Conservation (phyloP, 805 yeast species). For the Wickerhamomyces queroliae region DNA sequence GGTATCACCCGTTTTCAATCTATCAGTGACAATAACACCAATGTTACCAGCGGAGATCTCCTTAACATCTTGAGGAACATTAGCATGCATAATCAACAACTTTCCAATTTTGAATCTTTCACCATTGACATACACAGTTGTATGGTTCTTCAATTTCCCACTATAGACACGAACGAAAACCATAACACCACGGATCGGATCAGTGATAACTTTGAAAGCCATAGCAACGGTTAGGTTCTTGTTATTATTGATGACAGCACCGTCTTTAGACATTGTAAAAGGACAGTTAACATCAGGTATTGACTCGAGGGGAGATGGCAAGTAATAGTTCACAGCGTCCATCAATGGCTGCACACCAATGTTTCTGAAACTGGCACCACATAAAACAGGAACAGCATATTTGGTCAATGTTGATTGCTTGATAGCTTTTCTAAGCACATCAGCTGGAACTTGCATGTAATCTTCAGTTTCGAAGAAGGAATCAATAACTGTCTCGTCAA, state of each 20-base stretch:
- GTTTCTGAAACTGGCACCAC: conserved; percentile 90
- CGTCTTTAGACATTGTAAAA: conserved; percentile 35
- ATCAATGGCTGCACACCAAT: conserved; percentile 93
- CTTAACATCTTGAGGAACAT: conserved; percentile 67
- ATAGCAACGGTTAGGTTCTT: conserved; percentile 66
- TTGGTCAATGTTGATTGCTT: conserved; percentile 54
- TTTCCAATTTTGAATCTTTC: conserved; percentile 61
- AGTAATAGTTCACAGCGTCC: conserved; percentile 71
- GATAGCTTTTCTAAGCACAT: conserved; percentile 52
- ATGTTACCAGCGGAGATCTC: conserved; percentile 72
- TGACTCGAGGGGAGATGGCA: conserved; percentile 78
- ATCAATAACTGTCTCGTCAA: conserved; percentile 73
- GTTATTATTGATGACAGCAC: conserved; percentile 48
- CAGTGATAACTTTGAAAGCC: conserved; percentile 89
- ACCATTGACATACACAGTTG: conserved; percentile 64
- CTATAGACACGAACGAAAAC: conserved; percentile 85
- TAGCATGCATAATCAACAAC: conserved; percentile 83
- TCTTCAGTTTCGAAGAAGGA: conserved; percentile 72
- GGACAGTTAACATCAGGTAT: conserved; percentile 47
- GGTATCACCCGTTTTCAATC: conserved; percentile 87
- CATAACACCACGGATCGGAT: conserved; percentile 77
- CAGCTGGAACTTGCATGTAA: conserved; percentile 57
- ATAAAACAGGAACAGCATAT: conserved; percentile 69
- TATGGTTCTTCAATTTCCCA: conserved; percentile 62
- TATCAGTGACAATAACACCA: conserved; percentile 63